A percentile compares a stretch with the other conserved stretches of the same genome.
These are phyloP conservation scores for Paracorniculantispora psalliotae DNA, from an alignment of 2,329 filamentous ascomycete species.

Conservation along the genomic window DNA sequence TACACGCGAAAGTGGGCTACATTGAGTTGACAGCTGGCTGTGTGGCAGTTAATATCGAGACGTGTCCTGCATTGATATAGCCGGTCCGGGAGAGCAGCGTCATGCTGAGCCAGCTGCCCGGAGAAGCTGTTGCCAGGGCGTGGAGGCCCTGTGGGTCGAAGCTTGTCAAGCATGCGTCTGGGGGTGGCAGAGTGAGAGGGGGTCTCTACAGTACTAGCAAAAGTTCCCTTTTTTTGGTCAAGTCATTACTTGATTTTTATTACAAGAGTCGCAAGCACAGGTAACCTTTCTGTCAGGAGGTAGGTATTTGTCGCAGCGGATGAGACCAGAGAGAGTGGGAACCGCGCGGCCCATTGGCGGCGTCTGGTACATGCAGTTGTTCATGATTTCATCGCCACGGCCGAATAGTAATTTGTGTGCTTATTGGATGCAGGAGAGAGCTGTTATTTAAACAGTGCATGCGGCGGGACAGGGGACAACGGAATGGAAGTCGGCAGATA, in stretches of 20 bases:
- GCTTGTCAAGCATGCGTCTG: constrained; percentile 2
- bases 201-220: background rate
- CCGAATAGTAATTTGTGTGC: background rate
- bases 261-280: constrained; percentile 1
- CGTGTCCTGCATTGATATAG: background rate
- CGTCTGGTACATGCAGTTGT: background rate
- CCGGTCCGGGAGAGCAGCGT: background rate
- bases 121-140: constrained; percentile 8
- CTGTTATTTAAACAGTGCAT: background rate
- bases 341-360: background rate
- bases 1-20: background rate
- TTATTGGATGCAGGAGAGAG: background rate
- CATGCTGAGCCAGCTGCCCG: constrained; percentile 7
- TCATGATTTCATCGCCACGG: background rate
- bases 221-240: background rate
- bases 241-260: background rate
- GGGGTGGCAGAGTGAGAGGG: background rate
- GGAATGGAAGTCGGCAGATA: constrained; percentile 1
- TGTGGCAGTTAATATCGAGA: constrained; percentile 11
- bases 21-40: constrained; percentile 10
- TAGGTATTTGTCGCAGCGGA: background rate
- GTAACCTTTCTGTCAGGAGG: background rate
- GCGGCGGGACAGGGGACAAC: background rate
- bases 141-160: constrained; percentile 6
- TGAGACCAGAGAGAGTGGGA: background rate